A percentile compares a stretch with the other conserved stretches of the same genome.
Conservation (phyloP, 352 stramenopile genomes). For the Proteromonas lacertae region DNA sequence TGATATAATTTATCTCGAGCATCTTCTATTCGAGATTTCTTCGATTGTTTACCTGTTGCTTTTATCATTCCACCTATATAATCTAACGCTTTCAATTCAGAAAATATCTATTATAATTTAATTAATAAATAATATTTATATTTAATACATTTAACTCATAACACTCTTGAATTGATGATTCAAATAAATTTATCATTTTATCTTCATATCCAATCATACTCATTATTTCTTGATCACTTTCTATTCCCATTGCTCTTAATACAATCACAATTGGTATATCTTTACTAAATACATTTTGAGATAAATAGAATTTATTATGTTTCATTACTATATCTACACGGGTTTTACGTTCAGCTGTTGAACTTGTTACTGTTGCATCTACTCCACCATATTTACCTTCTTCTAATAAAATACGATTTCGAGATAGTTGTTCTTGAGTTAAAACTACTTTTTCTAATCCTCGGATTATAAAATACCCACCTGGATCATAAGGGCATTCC, state of each 20-base stretch:
- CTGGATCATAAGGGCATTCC: conserved; percentile 94
- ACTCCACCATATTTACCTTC: conserved; percentile 50
- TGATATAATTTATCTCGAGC: conserved; percentile 16
- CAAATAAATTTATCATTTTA: conserved; percentile 65
- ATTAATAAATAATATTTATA: background rate
- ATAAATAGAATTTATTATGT: conserved; percentile 75
- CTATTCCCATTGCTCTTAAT: conserved; percentile 83
- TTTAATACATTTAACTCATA: too few relatives aligned
- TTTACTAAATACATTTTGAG: conserved; percentile 82
- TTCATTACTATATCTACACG: conserved; percentile 82
- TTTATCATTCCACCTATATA: conserved; percentile 64
- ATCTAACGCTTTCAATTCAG: conserved; percentile 35
- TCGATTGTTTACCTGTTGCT: background rate
- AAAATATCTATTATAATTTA: background rate
- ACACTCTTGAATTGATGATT: conserved; percentile 76
- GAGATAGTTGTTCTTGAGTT: conserved; percentile 94
- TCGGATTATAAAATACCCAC: conserved; percentile 97
- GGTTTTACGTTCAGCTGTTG: conserved; percentile 88
- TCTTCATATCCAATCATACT: conserved; percentile 62
- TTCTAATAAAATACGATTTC: conserved; percentile 95
- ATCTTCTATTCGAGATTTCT: background rate
- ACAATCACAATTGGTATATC: conserved; percentile 85
- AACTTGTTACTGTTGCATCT: conserved; percentile 76
- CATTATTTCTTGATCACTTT: conserved; percentile 90
- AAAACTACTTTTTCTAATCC: conserved; percentile 87